These are phyloP conservation scores for Trichoderma parareesei DNA, from an alignment of 495 filamentous ascomycete species.

Conservation along the genomic window DNA sequence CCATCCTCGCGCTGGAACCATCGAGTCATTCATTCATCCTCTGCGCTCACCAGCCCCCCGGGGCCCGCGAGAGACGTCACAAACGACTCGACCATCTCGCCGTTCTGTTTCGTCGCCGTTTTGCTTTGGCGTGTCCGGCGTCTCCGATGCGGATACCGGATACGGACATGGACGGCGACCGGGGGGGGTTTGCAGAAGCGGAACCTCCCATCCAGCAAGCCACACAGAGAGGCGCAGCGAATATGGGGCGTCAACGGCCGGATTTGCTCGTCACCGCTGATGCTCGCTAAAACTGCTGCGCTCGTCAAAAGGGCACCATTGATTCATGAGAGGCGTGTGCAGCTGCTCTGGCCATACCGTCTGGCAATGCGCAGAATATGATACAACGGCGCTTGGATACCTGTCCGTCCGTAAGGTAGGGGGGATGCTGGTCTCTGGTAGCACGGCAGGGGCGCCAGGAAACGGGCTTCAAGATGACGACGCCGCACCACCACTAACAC, in stretches of 20 bases:
- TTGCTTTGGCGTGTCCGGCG: not conserved
- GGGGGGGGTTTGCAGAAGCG: slow-evolving; percentile 1
- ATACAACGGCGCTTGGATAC: not conserved
- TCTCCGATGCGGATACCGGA: slow-evolving; percentile 7
- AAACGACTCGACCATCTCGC: slow-evolving; percentile 2
- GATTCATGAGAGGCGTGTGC: slow-evolving; percentile 6
- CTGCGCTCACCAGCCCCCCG: not conserved
- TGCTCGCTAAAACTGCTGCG: not conserved
- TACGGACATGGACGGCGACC: slow-evolving; percentile 7
- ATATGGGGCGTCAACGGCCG: slow-evolving; percentile 4
- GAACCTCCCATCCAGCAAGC: not conserved
- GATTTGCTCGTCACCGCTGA: not conserved
- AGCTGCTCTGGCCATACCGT: not conserved
- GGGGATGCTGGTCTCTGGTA: not conserved
- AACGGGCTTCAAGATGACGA: not conserved
- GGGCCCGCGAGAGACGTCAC: not conserved
- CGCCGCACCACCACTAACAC: not conserved
- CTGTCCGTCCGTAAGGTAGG: too few relatives aligned
- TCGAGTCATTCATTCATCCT: not conserved
- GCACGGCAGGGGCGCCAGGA: not conserved
- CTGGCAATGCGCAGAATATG: not conserved
- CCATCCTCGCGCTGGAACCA: not conserved
- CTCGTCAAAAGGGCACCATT: not conserved
- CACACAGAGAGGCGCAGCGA: slow-evolving; percentile 8
- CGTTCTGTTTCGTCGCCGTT: slow-evolving; percentile 8